These are phyloP conservation scores for Phytophthora hibernalis DNA, from an alignment of 352 stramenopile genomes.

Conservation along the genomic window DNA sequence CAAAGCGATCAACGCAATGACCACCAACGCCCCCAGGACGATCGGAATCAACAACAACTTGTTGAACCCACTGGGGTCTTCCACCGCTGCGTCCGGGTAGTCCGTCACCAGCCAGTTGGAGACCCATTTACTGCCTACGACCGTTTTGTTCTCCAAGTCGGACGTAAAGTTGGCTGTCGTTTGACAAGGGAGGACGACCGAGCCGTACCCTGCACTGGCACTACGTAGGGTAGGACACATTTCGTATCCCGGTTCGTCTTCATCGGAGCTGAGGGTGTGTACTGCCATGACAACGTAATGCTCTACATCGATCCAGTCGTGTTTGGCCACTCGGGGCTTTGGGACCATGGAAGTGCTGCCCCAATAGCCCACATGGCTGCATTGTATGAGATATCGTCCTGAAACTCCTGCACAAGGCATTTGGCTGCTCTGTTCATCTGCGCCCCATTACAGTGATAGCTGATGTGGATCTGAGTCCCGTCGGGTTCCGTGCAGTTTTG, in stretches of 20 bases:
- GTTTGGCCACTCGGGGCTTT: constrained; percentile 19
- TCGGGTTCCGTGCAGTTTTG: constrained; percentile 37
- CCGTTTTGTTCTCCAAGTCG: constrained; percentile 11
- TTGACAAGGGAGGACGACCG: constrained; percentile 47
- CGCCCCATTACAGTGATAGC: constrained; percentile 33
- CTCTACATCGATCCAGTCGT: constrained; percentile 23
- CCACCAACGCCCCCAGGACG: constrained; percentile 12
- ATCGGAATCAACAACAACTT: constrained; percentile 27
- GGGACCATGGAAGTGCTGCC: constrained; percentile 7
- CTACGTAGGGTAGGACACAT: constrained; percentile 11
- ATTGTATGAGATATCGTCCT: constrained; percentile 10
- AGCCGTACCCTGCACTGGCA: constrained; percentile 30
- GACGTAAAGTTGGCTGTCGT: constrained; percentile 19
- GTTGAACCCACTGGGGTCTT: constrained; percentile 22
- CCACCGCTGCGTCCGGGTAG: constrained; percentile 9
- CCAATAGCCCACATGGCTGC: constrained; percentile 38
- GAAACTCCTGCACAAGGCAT: constrained; percentile 39
- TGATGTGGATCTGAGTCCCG: constrained; percentile 10
- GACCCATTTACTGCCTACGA: constrained; percentile 28
- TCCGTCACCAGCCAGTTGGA: constrained; percentile 33
- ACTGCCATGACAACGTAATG: constrained; percentile 35
- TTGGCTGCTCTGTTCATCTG: constrained; percentile 46
- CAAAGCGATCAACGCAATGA: constrained; percentile 7
- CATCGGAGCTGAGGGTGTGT: constrained; percentile 18
- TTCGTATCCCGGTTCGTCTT: constrained; percentile 34